Conservation (phyloP, 75 land plant genomes). For the Chamaecyparis obtusa region DNA sequence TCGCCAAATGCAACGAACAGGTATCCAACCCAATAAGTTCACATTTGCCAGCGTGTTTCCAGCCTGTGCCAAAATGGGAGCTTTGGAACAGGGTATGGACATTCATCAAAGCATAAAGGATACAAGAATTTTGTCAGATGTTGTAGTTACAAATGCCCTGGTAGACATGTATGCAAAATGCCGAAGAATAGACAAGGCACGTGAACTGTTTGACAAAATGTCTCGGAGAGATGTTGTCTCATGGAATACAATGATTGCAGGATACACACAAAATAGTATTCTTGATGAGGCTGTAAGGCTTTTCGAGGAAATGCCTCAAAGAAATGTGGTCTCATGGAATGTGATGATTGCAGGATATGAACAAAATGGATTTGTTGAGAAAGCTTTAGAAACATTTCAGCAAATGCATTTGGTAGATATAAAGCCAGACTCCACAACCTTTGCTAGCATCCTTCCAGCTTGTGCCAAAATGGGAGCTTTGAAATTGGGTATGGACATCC, state of each 20-base stretch:
- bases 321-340: background rate
- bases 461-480: slow-evolving; percentile 5
- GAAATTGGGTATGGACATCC: background rate
- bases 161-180: slow-evolving; percentile 45
- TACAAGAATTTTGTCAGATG: slow-evolving; percentile 4
- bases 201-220: slow-evolving; percentile 27
- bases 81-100: slow-evolving; percentile 30
- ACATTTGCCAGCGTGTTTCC: background rate
- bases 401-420: slow-evolving; percentile 1
- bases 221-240: slow-evolving; percentile 28
- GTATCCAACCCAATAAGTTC: background rate
- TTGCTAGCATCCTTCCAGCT: slow-evolving; percentile 9
- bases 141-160: slow-evolving; percentile 34
- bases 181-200: slow-evolving; percentile 16
- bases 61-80: slow-evolving; percentile 11
- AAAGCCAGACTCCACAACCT: slow-evolving; percentile 3
- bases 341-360: slow-evolving; percentile 15
- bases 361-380: slow-evolving; percentile 5
- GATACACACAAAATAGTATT: slow-evolving; percentile 18
- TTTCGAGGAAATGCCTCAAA: background rate
- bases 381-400: slow-evolving; percentile 13
- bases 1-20: background rate
- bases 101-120: slow-evolving; percentile 29
- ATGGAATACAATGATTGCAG: slow-evolving; percentile 43
- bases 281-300: slow-evolving; percentile 16